These are phyloP conservation scores for Colletotrichum somersetense DNA, from an alignment of 2,329 filamentous ascomycete species.

Conservation along the genomic window DNA sequence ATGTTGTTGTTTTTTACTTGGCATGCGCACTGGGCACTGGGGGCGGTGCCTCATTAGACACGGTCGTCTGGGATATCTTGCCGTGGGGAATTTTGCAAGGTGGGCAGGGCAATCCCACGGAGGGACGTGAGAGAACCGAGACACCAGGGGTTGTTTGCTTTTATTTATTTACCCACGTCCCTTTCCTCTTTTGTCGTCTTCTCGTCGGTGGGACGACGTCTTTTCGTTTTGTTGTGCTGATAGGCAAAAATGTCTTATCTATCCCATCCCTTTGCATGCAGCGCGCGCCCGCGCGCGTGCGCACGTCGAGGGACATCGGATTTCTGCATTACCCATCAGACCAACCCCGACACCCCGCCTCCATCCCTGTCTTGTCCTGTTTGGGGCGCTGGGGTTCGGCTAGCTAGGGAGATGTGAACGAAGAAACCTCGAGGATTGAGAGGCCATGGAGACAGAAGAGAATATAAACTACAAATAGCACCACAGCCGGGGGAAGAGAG, in stretches of 20 bases:
- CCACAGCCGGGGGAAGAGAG: neutral
- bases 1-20: neutral
- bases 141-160: neutral
- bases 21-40: neutral
- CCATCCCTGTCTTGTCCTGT: neutral
- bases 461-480: neutral
- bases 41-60: slow-evolving; percentile 1
- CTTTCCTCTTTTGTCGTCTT: neutral
- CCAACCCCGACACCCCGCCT: neutral
- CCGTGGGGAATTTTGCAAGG: slow-evolving; percentile 10
- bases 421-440: neutral
- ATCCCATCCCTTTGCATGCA: neutral
- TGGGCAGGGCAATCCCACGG: neutral
- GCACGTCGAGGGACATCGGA: slow-evolving; percentile 3
- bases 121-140: neutral
- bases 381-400: neutral
- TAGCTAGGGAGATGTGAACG: neutral
- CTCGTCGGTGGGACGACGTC: neutral
- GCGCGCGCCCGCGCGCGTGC: neutral
- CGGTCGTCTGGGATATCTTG: neutral
- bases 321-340: neutral
- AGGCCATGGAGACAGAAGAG: neutral
- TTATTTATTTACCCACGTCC: no score
- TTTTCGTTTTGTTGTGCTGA: neutral
- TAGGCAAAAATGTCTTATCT: neutral